Evolutionary conservation across 2,329 filamentous ascomycete species (phyloP).

Genomic region (Exutisphaerella laricina): DNA sequence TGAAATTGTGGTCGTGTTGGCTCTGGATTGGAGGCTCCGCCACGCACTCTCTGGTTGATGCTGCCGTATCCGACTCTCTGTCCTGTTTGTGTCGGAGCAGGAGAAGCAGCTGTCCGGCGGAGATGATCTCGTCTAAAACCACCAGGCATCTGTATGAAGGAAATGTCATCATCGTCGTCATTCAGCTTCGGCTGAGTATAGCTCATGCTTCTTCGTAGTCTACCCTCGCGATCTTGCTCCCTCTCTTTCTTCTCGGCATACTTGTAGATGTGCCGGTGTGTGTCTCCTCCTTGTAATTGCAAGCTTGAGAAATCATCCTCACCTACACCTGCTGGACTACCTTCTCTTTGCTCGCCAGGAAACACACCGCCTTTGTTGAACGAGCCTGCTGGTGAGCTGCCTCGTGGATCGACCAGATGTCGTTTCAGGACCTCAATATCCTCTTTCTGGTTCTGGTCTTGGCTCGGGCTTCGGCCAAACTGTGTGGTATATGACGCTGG

Average conservation of each 20-base stretch:
- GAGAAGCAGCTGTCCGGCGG: slow-evolving; percentile 62
- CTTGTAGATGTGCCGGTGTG: slow-evolving; percentile 90
- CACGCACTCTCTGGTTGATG: slow-evolving; percentile 3
- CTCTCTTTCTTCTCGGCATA: slow-evolving; percentile 85
- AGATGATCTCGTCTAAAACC: slow-evolving; percentile 90
- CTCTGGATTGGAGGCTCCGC: slow-evolving; percentile 16
- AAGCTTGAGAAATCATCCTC: slow-evolving; percentile 87
- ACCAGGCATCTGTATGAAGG: slow-evolving; percentile 85
- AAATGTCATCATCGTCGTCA: slow-evolving; percentile 71
- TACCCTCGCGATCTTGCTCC: slow-evolving; percentile 61
- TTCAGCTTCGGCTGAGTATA: slow-evolving; percentile 69
- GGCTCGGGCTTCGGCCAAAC: slow-evolving; percentile 45
- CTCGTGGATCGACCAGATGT: slow-evolving; percentile 71
- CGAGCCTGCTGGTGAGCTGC: slow-evolving; percentile 32
- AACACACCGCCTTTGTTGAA: slow-evolving; percentile 22
- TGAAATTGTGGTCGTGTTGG: slow-evolving; percentile 57
- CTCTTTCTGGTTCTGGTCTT: slow-evolving; percentile 61
- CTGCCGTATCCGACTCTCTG: slow-evolving; percentile 21
- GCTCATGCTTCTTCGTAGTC: slow-evolving; percentile 75
- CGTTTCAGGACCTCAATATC: slow-evolving; percentile 87
- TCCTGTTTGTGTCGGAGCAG: slow-evolving; percentile 41
- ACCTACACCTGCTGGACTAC: slow-evolving; percentile 41
- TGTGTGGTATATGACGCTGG: slow-evolving; percentile 49
- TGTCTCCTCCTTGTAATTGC: slow-evolving; percentile 86
- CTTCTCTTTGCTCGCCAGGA: slow-evolving; percentile 28